These are phyloP conservation scores for Ceratobasidium sp. DNA, from an alignment of 1,284 basidiomycete genomes.

Conservation along the genomic window DNA sequence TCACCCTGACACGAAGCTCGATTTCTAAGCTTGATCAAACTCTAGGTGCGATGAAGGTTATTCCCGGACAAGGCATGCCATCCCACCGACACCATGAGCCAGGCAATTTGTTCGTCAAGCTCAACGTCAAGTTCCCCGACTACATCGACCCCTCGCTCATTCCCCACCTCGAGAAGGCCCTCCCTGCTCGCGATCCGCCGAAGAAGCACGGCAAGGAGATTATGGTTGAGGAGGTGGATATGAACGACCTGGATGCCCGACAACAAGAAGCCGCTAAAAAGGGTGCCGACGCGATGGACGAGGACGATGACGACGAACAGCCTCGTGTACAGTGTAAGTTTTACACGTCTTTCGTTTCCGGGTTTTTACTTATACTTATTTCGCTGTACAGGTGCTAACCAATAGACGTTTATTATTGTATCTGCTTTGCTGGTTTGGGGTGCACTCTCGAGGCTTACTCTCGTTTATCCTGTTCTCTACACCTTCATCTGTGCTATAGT, in stretches of 20 bases:
- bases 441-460: constrained; percentile 33
- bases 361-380: too few relatives aligned
- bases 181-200: constrained; percentile 82
- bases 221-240: constrained; percentile 86
- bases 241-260: constrained; percentile 86
- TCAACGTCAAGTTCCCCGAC: constrained; percentile 93
- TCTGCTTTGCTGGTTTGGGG: constrained; percentile 39
- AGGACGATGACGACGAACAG: constrained; percentile 77
- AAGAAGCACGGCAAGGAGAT: constrained; percentile 78
- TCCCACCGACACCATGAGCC: constrained; percentile 97
- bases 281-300: constrained; percentile 82
- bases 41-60: constrained; percentile 88
- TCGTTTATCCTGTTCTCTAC: constrained; percentile 42
- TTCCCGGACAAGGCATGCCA: constrained; percentile 97
- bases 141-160: constrained; percentile 77
- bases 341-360: neutral
- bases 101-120: constrained; percentile 92
- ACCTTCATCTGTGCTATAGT: constrained; percentile 45
- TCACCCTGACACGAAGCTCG: constrained; percentile 51
- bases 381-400: constrained; percentile 38
- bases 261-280: constrained; percentile 68
- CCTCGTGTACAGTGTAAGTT: constrained; percentile 81
- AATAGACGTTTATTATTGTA: constrained; percentile 31
- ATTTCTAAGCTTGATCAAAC: constrained; percentile 12
- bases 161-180: constrained; percentile 84